Conservation (phyloP, 2,329 filamentous ascomycete species). For the Cordyceps fumosorosea region DNA sequence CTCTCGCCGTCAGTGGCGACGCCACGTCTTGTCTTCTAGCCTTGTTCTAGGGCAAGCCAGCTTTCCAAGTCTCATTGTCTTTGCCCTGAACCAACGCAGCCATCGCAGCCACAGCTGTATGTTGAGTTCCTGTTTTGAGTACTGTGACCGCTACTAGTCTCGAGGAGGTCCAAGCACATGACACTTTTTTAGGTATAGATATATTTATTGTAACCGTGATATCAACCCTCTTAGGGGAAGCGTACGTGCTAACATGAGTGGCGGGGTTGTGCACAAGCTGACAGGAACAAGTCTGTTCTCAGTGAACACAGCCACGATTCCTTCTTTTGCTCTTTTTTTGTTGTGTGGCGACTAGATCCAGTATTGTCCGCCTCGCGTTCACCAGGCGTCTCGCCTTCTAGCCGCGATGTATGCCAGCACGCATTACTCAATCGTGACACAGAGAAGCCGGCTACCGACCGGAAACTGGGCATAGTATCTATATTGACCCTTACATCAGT, state of each 20-base stretch:
- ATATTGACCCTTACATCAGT: neutral
- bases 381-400: neutral
- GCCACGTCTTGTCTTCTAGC: conserved; percentile 4
- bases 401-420: neutral
- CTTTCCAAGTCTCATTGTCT: neutral
- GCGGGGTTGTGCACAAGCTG: neutral
- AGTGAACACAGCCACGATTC: neutral
- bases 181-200: neutral
- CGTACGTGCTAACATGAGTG: neutral
- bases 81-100: neutral
- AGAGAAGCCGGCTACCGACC: neutral
- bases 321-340: neutral
- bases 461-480: neutral
- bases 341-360: neutral
- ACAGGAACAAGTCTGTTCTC: neutral
- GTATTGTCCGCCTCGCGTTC: neutral
- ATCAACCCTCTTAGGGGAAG: neutral
- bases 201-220: neutral
- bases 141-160: neutral
- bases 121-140: neutral
- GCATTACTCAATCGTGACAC: neutral
- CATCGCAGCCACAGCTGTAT: neutral
- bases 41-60: neutral
- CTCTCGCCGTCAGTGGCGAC: neutral
- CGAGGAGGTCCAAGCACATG: conserved; percentile 9